Base-by-base conservation (phyloP, 1,139 yeast species). In the Kodamaea derodonti region DNA sequence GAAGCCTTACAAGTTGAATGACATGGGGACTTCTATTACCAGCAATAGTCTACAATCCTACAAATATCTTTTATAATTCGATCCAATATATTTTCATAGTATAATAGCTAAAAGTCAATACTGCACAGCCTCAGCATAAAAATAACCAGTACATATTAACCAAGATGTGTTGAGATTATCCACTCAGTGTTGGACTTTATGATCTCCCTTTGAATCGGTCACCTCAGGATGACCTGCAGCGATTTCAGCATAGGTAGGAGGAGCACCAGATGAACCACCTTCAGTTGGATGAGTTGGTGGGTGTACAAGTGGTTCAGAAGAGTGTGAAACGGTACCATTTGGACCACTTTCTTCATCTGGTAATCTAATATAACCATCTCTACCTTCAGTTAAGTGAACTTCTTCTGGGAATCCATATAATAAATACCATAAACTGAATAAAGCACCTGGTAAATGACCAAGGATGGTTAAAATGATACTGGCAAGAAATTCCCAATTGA, bases 401-500 rank as follows among this genome's bases (percentile, higher is more conserved):
- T 32, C 35, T 11, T 34, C 34, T 6, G 34, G 40, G 30, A 20
- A 27, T n/a, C 38, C 38, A 26, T 28, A 39, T 18, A 61, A 43
- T n/a, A 65, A 44, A 40, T 53, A 63, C 48, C 60, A 65, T 15
- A 67, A 33, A 7, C 65, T 44, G 42, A 63, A 67, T 12, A 68
- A 29, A 10, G 56, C 42, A 6, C 72, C 73, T 6, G 69, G 69
- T 22, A 63, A 30, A 40, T 63, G 68, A n/a, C 69, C 68, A 33
- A 62, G 48, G 5, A 63, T 38, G 2, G 72, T 65, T 35, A 69
- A 60, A 20, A 67, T 35, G 4, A 65, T 48, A 2, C 62, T 48
- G 6, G 67, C 56, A 29, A 63, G 53, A 32, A 63, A 57, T 40
- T 65, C 71, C 45, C 57, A 60, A 39, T 64, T 64, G 33, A 51